Evolutionary conservation across 768 basidiomycete genomes (phyloP).

Genomic region (Podaxis mareebaensis): DNA sequence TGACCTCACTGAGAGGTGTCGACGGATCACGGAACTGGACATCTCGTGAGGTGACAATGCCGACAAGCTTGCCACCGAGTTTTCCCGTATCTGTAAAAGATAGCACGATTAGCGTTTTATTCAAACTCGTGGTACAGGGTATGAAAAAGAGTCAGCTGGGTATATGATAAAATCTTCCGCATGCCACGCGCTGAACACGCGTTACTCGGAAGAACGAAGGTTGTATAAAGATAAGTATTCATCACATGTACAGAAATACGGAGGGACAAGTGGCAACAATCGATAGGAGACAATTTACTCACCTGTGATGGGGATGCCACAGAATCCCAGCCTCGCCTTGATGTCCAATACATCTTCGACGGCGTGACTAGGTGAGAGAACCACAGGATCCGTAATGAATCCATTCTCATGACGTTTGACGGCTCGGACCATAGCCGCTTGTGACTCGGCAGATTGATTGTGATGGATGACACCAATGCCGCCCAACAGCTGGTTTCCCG

Average conservation of each 20-base stretch:
- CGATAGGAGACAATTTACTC: slow-evolving; percentile 33
- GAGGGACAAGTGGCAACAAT: slow-evolving; percentile 3
- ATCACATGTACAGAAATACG: slow-evolving; percentile 35
- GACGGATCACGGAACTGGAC: slow-evolving; percentile 83
- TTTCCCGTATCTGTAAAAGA: slow-evolving; percentile 70
- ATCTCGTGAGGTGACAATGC: slow-evolving; percentile 96
- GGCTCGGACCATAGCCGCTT: slow-evolving; percentile 96
- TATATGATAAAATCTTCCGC: slow-evolving; percentile 52
- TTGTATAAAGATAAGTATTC: slow-evolving; percentile 50
- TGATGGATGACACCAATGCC: slow-evolving; percentile 99
- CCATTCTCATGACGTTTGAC: slow-evolving; percentile 99
- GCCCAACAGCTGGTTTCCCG: slow-evolving; percentile 67
- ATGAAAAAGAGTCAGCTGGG: slow-evolving; percentile 35
- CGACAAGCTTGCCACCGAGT: slow-evolving; percentile 89
- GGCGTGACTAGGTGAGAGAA: slow-evolving; percentile 71
- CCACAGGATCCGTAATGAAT: slow-evolving; percentile 94
- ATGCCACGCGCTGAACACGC: slow-evolving; percentile 63
- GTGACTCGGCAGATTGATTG: slow-evolving; percentile 80
- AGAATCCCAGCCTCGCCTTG: slow-evolving; percentile 90
- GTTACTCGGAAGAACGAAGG: slow-evolving; percentile 94
- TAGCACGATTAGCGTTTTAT: neutral
- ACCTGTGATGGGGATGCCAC: slow-evolving; percentile 98
- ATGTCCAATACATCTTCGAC: slow-evolving; percentile 93
- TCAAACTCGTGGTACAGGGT: neutral
- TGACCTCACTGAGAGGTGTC: slow-evolving; percentile 74